These are phyloP conservation scores for Debaryomyces udenii DNA, from an alignment of 1,139 yeast species.

Conservation along the genomic window DNA sequence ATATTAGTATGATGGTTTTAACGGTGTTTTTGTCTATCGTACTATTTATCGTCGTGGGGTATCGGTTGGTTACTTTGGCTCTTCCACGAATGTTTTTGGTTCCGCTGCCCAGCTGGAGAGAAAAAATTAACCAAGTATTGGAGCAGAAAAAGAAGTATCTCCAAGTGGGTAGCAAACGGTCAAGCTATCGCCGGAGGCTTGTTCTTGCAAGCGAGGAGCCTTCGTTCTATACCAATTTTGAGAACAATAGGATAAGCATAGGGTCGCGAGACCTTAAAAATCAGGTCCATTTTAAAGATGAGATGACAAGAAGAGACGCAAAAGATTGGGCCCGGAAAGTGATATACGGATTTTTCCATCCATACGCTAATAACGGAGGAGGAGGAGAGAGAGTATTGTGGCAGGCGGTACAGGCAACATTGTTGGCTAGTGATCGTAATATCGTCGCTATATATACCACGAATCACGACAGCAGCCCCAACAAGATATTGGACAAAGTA, in stretches of 20 bases:
- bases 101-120: constrained; percentile 50
- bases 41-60: too few relatives aligned
- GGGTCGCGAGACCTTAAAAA: constrained; percentile 34
- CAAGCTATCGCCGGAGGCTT: constrained; percentile 56
- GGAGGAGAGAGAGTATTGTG: constrained; percentile 98
- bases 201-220: constrained; percentile 54
- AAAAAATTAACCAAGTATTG: constrained; percentile 38
- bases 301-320: constrained; percentile 39
- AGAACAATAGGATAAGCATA: constrained; percentile 42
- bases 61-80: constrained; percentile 24
- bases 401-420: constrained; percentile 84
- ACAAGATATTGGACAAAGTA: constrained; percentile 61
- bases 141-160: constrained; percentile 39
- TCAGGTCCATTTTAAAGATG: constrained; percentile 28
- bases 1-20: constrained; percentile 8
- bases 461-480: constrained; percentile 54
- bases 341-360: constrained; percentile 89
- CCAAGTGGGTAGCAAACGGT: constrained; percentile 40
- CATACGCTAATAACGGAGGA: constrained; percentile 94
- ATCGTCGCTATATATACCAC: constrained; percentile 82
- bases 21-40: too few relatives aligned
- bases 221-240: constrained; percentile 48
- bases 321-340: constrained; percentile 43
- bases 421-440: constrained; percentile 51
- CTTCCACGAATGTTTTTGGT: constrained; percentile 44